Conservation (phyloP, 2,329 filamentous ascomycete species). For the Dothideomycetes sp. region DNA sequence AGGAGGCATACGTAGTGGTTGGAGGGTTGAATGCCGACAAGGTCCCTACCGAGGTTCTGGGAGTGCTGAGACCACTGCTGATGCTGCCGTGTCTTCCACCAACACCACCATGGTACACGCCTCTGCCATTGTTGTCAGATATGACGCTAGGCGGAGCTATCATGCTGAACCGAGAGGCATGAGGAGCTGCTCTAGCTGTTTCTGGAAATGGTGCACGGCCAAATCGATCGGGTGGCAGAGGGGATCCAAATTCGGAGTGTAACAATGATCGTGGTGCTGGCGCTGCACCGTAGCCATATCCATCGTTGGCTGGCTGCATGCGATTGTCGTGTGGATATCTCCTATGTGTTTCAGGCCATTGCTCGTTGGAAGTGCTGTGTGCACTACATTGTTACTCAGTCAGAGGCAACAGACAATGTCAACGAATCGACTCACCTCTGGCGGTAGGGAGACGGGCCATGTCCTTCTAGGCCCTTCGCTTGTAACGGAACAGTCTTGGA, state of each 20-base stretch:
- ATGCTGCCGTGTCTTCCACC: neutral
- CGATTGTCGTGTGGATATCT: constrained; percentile 3
- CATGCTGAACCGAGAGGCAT: constrained; percentile 1
- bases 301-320: neutral
- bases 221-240: no score
- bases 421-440: constrained; percentile 1
- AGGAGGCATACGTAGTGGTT: neutral
- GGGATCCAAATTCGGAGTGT: neutral
- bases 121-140: constrained; percentile 3
- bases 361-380: neutral
- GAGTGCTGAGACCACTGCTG: constrained; percentile 7
- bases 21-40: constrained; percentile 1
- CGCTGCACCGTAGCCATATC: neutral
- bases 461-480: constrained; percentile 1
- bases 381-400: neutral
- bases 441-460: neutral
- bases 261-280: neutral
- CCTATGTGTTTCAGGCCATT: constrained; percentile 2
- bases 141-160: constrained; percentile 2
- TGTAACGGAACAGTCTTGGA: constrained; percentile 6
- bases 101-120: neutral
- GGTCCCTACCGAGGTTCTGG: neutral
- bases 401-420: no score
- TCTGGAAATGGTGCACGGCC: no score
- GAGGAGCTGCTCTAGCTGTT: no score